Base-by-base conservation (phyloP, 2,329 filamentous ascomycete genomes). In the Trichoderma pleuroti region DNA sequence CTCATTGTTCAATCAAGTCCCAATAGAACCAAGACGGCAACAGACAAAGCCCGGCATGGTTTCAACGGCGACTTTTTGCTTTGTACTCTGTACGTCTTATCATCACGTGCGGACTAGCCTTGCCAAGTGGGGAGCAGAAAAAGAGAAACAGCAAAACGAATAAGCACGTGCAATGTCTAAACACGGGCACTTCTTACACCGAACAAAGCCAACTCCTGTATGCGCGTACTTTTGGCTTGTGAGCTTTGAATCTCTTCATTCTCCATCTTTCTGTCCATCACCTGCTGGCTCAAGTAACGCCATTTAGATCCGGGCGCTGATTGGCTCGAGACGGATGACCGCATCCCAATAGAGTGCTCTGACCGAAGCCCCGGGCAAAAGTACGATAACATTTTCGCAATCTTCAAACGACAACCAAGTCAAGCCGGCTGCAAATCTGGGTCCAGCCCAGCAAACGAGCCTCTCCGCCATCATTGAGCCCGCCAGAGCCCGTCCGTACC, bases 371-470 rank as follows among this genome's bases (percentile, higher is more conserved):
- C 63, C 56, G 32, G 39, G 32, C 18, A 21, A 30, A 57, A 57
- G 39, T 30, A 52, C 49, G 56, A 42, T 66, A 39, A 39, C 68
- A 57, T 70, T 70, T 70, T 70, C 60, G 56, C 60, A 52, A 62
- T 32, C 62, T 36, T 28, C 28, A 32, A 26, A 21, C 46, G 46
- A 21, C 28, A 32, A 12, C 14, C 42, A 65, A 30, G 10, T 34
- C 42, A 49, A 34, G 42, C 61, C 30, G 62, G 62, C 62, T 65
- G n/a, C 46, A 39, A 65, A 52, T 54, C 46, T 65, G 46, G 62
- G 46, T 49, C 59, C 30, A 54, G 34, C 63, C 32, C 32, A 66
- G 56, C 63, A 39, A 57, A 56, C 32, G 46, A 28, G 21, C 21
- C 52, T 28, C 28, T 30, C 28, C 28, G 52, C n/a, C 62, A 8